Conservation (phyloP, 2,329 filamentous ascomycete genomes). For the Gyromitra esculenta region DNA sequence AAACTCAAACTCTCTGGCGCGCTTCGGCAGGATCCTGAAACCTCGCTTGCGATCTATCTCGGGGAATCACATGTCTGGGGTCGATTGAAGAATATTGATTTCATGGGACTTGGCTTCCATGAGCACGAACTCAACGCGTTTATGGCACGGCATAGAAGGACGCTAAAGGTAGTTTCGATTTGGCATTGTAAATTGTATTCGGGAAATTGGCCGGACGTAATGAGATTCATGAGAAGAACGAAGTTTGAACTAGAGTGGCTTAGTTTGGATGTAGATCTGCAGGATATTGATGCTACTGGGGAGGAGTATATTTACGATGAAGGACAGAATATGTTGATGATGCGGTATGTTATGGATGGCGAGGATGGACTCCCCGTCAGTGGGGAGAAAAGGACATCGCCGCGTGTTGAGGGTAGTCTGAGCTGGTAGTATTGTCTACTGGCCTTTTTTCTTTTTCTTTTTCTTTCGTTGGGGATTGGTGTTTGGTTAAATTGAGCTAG, state of each 20-base stretch:
- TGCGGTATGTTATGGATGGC: slow-evolving; percentile 23
- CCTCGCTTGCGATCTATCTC: slow-evolving; percentile 18
- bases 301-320: slow-evolving; percentile 33
- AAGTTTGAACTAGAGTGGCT: slow-evolving; percentile 25
- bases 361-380: slow-evolving; percentile 1
- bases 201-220: slow-evolving; percentile 19
- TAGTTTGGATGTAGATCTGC: slow-evolving; percentile 24
- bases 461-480: not conserved
- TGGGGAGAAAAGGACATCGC: slow-evolving; percentile 3
- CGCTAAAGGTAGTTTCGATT: slow-evolving; percentile 4
- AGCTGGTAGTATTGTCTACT: not conserved
- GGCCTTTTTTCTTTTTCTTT: not conserved
- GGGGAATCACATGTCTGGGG: slow-evolving; percentile 9
- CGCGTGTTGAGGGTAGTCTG: not conserved
- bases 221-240: slow-evolving; percentile 22
- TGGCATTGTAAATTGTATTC: slow-evolving; percentile 20
- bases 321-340: slow-evolving; percentile 24
- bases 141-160: slow-evolving; percentile 4
- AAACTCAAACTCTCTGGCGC: slow-evolving; percentile 24
- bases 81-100: slow-evolving; percentile 14
- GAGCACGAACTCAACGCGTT: slow-evolving; percentile 16
- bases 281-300: slow-evolving; percentile 21
- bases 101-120: slow-evolving; percentile 22
- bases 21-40: slow-evolving; percentile 8
- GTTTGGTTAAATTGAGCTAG: not conserved